Conservation (phyloP, 2,329 filamentous ascomycete species). For the Colletotrichum phormii region DNA sequence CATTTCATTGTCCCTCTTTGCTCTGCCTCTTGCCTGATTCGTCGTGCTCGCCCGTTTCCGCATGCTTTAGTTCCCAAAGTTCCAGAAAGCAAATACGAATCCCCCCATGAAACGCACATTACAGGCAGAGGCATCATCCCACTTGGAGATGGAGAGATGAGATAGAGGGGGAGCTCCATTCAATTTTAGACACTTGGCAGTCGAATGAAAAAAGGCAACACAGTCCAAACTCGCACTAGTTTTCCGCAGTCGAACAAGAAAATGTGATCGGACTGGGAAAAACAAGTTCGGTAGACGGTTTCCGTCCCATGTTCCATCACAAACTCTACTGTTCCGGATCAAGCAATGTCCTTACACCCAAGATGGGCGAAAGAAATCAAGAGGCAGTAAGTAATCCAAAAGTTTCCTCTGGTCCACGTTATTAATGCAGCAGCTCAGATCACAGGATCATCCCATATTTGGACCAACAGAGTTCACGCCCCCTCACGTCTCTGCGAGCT, state of each 20-base stretch:
- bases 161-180: background rate
- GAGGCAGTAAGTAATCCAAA: background rate
- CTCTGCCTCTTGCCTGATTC: background rate
- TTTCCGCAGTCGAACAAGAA: background rate
- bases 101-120: background rate
- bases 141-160: background rate
- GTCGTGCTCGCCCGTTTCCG: background rate
- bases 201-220: background rate
- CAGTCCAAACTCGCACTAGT: background rate
- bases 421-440: slow-evolving; percentile 25
- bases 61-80: background rate
- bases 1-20: background rate
- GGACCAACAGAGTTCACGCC: slow-evolving; percentile 3
- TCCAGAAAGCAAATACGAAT: background rate
- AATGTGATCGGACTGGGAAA: background rate
- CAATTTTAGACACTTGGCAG: background rate
- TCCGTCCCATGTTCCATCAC: slow-evolving; percentile 19
- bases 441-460: slow-evolving; percentile 34
- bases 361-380: background rate
- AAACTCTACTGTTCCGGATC: background rate
- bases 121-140: background rate
- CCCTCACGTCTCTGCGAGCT: background rate
- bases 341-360: background rate
- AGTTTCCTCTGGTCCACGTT: background rate
- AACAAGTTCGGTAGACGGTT: background rate